phyloP scores from a whole-genome alignment of 257 asterid genomes.

The Solanum piurae region DNA sequence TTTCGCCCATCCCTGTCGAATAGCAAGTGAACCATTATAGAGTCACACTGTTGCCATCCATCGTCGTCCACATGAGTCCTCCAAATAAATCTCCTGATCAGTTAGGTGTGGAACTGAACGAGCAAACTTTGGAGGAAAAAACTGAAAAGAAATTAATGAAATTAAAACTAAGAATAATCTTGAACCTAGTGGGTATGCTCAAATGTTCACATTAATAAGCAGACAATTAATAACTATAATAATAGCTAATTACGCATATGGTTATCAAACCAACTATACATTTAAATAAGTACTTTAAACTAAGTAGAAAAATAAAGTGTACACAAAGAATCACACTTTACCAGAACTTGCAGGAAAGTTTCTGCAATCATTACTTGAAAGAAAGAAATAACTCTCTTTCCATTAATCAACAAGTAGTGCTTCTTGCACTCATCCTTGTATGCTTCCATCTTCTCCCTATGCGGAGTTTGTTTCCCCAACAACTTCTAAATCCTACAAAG shows the following conservation, averaged over 20 bases:
- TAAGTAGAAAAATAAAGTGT: neutral
- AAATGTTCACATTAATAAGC: neutral
- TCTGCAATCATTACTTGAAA: constrained; percentile 7
- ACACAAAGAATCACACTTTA: neutral
- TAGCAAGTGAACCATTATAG: neutral
- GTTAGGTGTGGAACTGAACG: neutral
- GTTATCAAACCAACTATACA: neutral
- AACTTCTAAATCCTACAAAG: neutral
- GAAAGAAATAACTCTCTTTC: constrained; percentile 2
- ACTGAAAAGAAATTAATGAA: neutral
- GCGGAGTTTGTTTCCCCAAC: too few relatives aligned
- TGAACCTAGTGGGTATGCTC: neutral
- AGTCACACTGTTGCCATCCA: neutral
- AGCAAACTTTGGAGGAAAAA: neutral
- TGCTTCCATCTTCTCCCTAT: neutral
- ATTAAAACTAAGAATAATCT: neutral
- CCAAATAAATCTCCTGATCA: neutral
- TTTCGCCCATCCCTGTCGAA: neutral
- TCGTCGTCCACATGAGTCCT: neutral
- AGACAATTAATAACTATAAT: neutral
- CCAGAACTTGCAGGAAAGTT: neutral
- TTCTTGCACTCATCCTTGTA: neutral
- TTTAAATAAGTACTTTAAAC: neutral
- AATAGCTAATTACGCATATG: neutral
- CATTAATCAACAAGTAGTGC: neutral